A percentile compares a stretch with the other conserved stretches of the same genome.
phyloP scores from a whole-genome alignment of 306 rosid species.

The Glycine latifolia region DNA sequence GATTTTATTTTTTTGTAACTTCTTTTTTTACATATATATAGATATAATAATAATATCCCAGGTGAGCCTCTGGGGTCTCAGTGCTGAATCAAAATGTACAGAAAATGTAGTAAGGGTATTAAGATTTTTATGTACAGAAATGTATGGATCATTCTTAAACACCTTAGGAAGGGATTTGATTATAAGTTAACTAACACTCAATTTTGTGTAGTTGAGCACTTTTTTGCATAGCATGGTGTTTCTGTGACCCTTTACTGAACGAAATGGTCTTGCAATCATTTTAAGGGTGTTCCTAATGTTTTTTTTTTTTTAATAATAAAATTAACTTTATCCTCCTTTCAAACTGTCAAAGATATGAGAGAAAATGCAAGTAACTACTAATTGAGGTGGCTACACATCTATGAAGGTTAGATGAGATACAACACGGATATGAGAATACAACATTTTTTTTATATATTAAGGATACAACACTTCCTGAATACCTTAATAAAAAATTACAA shows the following conservation, averaged over 20 bases:
- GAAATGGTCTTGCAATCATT: not conserved
- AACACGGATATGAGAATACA: too few relatives aligned
- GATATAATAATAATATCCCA: not conserved
- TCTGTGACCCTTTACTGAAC: not conserved
- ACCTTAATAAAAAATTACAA: too few relatives aligned
- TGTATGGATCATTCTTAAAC: constrained; percentile 21
- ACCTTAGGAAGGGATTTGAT: constrained; percentile 7
- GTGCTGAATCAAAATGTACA: constrained; percentile 34
- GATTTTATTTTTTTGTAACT: constrained; percentile 38
- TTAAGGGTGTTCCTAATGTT: not conserved
- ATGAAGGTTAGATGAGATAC: too few relatives aligned
- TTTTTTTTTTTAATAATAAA: too few relatives aligned
- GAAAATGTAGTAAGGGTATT: constrained; percentile 26
- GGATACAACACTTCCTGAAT: too few relatives aligned
- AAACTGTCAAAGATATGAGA: too few relatives aligned
- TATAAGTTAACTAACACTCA: not conserved
- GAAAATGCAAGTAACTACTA: too few relatives aligned
- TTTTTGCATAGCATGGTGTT: constrained; percentile 26
- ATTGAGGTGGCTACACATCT: too few relatives aligned
- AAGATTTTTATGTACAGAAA: constrained; percentile 40
- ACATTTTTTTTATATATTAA: too few relatives aligned
- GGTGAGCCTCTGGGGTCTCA: constrained; percentile 25
- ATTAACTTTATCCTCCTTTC: not conserved
- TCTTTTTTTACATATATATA: not conserved
- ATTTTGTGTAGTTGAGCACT: not conserved